phyloP scores from a whole-genome alignment of 495 filamentous ascomycete genomes.

The Xylaria longipes region DNA sequence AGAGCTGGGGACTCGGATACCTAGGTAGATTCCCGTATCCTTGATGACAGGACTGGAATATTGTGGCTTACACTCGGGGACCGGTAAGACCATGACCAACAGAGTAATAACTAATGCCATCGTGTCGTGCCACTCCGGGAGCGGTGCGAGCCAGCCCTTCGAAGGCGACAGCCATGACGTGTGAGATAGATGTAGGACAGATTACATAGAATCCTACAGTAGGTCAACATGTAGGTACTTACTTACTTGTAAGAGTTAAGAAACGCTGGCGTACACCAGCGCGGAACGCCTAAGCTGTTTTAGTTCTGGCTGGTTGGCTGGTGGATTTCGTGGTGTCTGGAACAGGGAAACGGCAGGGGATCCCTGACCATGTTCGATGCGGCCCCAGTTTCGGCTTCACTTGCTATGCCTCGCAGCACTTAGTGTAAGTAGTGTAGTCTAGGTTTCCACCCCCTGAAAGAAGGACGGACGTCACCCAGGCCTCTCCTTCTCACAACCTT shows the following conservation, averaged over 20 bases:
- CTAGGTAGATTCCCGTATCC: not conserved
- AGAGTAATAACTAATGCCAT: too few species aligned
- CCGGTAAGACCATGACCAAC: not conserved
- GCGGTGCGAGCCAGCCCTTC: too few species aligned
- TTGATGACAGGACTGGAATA: not conserved
- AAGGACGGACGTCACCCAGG: not conserved
- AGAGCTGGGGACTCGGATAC: not conserved
- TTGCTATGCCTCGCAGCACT: not conserved
- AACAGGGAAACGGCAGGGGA: slow-evolving; percentile 2
- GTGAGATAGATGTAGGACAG: not conserved
- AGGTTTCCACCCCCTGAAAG: not conserved
- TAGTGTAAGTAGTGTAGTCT: too few species aligned
- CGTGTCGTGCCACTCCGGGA: too few species aligned
- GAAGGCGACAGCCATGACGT: too few species aligned
- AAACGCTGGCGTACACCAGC: not conserved
- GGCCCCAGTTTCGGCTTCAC: slow-evolving; percentile 20
- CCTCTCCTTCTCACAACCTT: not conserved
- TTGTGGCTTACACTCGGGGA: slow-evolving; percentile 10
- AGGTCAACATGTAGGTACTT: not conserved
- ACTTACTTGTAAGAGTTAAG: not conserved
- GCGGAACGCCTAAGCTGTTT: not conserved
- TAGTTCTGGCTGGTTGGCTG: slow-evolving; percentile 3
- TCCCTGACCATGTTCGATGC: not conserved
- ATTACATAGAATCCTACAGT: too few species aligned
- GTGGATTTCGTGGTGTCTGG: not conserved